These are phyloP conservation scores for Prunus kanzakura DNA, from an alignment of 306 rosid species.

Conservation along the genomic window DNA sequence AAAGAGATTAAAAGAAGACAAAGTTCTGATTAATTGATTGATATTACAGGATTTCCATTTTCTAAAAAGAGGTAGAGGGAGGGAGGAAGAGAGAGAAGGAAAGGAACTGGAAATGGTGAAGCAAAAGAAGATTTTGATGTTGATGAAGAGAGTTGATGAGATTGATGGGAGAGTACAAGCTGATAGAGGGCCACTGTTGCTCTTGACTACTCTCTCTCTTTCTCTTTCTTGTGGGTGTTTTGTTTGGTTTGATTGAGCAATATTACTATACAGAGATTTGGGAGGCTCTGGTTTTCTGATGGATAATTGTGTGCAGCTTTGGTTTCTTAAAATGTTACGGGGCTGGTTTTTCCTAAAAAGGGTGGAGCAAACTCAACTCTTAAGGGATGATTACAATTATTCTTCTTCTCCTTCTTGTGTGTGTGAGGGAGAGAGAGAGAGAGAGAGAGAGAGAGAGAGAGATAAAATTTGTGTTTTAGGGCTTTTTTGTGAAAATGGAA, in stretches of 20 bases:
- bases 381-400: slow-evolving; percentile 25
- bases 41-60: slow-evolving; percentile 31
- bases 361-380: slow-evolving; percentile 43
- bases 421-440: background rate
- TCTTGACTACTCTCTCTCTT: slow-evolving; percentile 29
- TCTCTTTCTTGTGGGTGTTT: background rate
- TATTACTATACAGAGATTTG: slow-evolving; percentile 20
- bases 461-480: slow-evolving; percentile 15
- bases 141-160: slow-evolving; percentile 39
- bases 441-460: slow-evolving; percentile 9
- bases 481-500: slow-evolving; percentile 40
- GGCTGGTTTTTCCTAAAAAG: slow-evolving; percentile 40
- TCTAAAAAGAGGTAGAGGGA: slow-evolving; percentile 10
- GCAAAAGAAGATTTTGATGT: slow-evolving; percentile 29
- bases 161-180: slow-evolving; percentile 47
- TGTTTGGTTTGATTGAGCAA: slow-evolving; percentile 42
- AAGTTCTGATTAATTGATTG: slow-evolving; percentile 33
- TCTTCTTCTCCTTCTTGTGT: slow-evolving; percentile 10
- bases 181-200: slow-evolving; percentile 57
- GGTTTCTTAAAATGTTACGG: slow-evolving; percentile 39
- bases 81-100: slow-evolving; percentile 9
- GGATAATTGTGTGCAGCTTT: slow-evolving; percentile 33
- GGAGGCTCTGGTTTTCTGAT: slow-evolving; percentile 9
- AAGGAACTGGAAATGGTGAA: slow-evolving; percentile 40
- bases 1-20: slow-evolving; percentile 13